Evolutionary conservation across 176 grass and related monocot species (phyloP), one percentile per base, ranked within the genome.

Genomic region (Microstegium vimineum): DNA sequence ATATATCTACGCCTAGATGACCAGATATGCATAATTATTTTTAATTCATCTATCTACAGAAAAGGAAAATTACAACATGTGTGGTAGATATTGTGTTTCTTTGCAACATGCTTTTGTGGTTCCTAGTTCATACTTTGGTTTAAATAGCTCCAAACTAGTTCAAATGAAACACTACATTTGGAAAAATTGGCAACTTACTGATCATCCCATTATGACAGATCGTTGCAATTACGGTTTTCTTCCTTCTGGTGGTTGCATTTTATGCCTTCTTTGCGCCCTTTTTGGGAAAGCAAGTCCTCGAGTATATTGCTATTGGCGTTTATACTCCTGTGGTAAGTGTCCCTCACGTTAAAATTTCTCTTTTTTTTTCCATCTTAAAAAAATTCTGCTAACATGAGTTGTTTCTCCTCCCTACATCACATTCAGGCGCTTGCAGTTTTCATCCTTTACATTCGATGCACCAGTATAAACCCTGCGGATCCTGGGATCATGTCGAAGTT

Each of bases 211-310:
- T 77, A 69, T 64, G 79, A 67, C 76, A 99, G 96, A 94, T 99
- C 61, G 76, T 99, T 85, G 97, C 97, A 67, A 96, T 96, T 68
- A 88, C 89, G 13, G 97, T 99, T 41, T 99, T 90, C 85, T 99
- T 99, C 49, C 87, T 99, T 89, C 81, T 99, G 81, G 93, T 99
- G 80, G 89, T 99, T 61, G 91, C 97, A 3, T 99, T 99, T 85
- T 99, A 96, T 87, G 97, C 91, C 18, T 99, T 99, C 83, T 99
- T 99, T 78, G 97, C 91, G 46, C 97, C 97, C 33, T 99, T 99
- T 89, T 83, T 99, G 36, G 90, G 97, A 49, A 93, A 74, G 20
- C 76, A 76, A 68, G 60, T 96, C 38, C 17, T 95, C 31, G 89
- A 94, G 76, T 99, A 99, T 86, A 82, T 89, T 27, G 87, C 77